A percentile compares a stretch with the other conserved stretches of the same genome.
Conservation (phyloP, 495 filamentous ascomycete genomes). For the Beverwykella pulmonaria region DNA sequence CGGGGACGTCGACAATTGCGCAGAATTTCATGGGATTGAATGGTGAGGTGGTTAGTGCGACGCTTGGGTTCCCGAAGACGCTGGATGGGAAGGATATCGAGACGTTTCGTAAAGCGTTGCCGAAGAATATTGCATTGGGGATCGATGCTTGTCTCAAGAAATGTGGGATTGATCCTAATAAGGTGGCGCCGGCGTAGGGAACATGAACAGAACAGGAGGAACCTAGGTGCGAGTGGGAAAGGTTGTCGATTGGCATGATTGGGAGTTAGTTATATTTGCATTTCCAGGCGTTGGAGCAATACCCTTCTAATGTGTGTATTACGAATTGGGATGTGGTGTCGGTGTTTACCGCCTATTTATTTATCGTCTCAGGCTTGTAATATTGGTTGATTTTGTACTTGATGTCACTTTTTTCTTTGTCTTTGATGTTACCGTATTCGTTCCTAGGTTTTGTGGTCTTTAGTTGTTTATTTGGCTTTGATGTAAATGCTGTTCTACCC, state of each 20-base stretch:
- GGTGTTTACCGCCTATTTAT: too few species aligned
- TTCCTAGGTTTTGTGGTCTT: too few species aligned
- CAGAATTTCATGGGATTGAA: constrained; percentile 56
- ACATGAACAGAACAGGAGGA: too few species aligned
- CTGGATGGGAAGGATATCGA: constrained; percentile 53
- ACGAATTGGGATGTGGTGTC: too few species aligned
- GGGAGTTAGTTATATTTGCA: neutral
- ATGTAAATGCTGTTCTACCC: too few species aligned
- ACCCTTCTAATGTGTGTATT: too few species aligned
- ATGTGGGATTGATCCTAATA: constrained; percentile 4
- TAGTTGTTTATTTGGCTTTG: too few species aligned
- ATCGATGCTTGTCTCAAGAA: constrained; percentile 51
- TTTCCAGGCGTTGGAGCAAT: neutral
- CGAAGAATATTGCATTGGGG: constrained; percentile 51
- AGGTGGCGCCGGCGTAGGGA: neutral
- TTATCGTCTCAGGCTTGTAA: too few species aligned
- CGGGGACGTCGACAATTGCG: constrained; percentile 52
- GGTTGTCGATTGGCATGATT: neutral
- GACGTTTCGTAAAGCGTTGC: constrained; percentile 50
- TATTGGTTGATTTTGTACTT: too few species aligned
- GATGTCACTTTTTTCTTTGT: too few species aligned
- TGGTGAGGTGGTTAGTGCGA: constrained; percentile 50
- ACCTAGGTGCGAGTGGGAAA: neutral
- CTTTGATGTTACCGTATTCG: too few species aligned
- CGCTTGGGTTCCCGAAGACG: constrained; percentile 46